Base-by-base conservation (phyloP, 73 alveolate species). In the Halteria grandinella region DNA sequence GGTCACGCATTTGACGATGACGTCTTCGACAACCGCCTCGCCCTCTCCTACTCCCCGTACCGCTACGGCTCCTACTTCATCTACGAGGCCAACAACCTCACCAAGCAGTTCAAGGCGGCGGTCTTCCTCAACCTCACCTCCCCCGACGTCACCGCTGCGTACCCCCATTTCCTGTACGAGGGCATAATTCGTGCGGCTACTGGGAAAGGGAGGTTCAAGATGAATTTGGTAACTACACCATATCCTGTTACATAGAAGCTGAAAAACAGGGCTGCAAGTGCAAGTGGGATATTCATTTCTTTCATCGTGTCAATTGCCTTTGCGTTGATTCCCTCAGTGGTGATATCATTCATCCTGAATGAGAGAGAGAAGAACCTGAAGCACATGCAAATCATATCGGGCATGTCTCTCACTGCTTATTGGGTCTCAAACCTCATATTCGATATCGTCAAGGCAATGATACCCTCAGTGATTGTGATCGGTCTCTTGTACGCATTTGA, bases 341-440 rank as follows among this genome's bases (percentile, higher is more conserved):
- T 96, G 17, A 82, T 95, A 20, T 71, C 91, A 36, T 77, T 82
- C 45, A 88, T 93, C 39, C 87, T 96, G 23, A 85, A 79, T 33
- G 99, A 96, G 83, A 93, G 97, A 83, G 97, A 91, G 73, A 85
- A 77, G 54, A 93, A 91, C 75, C 83, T 97, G 43, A 95, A 95
- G 71, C 99, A 97, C 85, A 86, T 91, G 76, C 94, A 96, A 63
- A 48, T 93, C 36, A 81, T 96, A 12, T 81, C 97, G 47, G 99
- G 99, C 41, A 73, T 95, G 24, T 69, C 93, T 27, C 50, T 91
- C 47, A 37, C 87, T 27, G 88, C 98, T 3, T 97, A 95, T 83
- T 97, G 99, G 99, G 31, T 94, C 14, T 81, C 97, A 44, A 93
- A 95, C 86, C 88, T 83, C 60, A 34, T 89, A 51, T 89, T 95